phyloP scores from a whole-genome alignment of 176 grass and related monocot genomes.

The Eremochloa ophiuroides region DNA sequence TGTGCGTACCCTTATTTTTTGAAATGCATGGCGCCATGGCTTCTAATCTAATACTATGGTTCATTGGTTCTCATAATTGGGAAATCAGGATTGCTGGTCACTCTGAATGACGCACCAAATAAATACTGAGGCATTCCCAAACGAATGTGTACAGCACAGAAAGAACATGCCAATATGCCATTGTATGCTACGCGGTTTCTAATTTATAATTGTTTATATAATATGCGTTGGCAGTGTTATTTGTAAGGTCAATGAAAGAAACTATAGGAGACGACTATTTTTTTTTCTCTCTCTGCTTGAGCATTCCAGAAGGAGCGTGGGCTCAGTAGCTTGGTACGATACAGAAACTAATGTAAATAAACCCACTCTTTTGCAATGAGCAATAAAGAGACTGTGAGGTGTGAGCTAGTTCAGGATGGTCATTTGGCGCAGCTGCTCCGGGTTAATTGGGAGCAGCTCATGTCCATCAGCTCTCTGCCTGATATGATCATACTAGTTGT shows the following conservation, averaged over 20 bases:
- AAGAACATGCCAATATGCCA: not conserved
- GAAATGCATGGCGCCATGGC: not conserved
- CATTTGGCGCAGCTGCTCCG: no score
- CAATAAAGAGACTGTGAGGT: no score
- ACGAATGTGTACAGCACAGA: not conserved
- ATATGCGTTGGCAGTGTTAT: not conserved
- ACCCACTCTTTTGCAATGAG: not conserved
- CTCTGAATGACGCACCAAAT: not conserved
- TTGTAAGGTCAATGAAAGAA: not conserved
- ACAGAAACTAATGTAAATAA: not conserved
- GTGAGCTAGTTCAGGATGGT: no score
- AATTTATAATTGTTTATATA: not conserved
- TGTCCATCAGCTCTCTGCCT: not conserved
- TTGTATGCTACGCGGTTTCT: not conserved
- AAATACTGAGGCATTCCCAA: not conserved
- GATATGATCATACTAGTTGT: not conserved
- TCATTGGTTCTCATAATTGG: not conserved
- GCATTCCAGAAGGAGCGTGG: not conserved
- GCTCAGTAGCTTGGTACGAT: not conserved
- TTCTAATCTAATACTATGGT: not conserved
- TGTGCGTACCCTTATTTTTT: not conserved
- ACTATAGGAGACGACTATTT: not conserved
- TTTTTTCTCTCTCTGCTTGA: not conserved
- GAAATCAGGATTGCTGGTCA: not conserved
- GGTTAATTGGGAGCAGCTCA: not conserved